Evolutionary conservation across 345 rosid genomes (phyloP).

Genomic region (Aethionema arabicum): DNA sequence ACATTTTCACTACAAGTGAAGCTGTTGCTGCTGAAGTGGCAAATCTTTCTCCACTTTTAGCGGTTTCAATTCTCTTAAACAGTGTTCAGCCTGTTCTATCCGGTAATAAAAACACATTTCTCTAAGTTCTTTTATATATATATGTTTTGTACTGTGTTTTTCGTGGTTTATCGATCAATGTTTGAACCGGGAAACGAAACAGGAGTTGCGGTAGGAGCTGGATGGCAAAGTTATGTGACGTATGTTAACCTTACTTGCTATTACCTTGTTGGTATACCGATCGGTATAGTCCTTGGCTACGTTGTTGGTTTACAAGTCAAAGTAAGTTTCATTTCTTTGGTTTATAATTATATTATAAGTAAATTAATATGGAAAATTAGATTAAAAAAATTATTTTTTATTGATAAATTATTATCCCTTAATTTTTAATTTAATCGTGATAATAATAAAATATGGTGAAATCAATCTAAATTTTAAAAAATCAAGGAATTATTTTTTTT

Average conservation of each 20-base stretch:
- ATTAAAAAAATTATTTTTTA: no score
- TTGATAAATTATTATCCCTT: no score
- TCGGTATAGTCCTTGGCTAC: conserved; percentile 64
- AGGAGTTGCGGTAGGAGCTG: conserved; percentile 83
- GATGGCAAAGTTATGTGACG: conserved; percentile 80
- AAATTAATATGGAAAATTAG: no score
- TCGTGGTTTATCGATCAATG: no score
- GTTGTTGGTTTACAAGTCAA: conserved; percentile 51
- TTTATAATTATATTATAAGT: background rate
- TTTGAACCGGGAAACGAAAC: conserved; percentile 9
- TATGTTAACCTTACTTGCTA: conserved; percentile 68
- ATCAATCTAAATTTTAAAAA: no score
- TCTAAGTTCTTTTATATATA: no score
- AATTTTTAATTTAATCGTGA: no score
- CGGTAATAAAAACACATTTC: conserved; percentile 37
- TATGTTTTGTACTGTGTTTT: background rate
- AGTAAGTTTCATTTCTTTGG: conserved; percentile 36
- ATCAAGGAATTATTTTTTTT: no score
- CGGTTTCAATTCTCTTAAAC: conserved; percentile 70
- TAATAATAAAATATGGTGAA: no score
- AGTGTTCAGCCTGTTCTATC: conserved; percentile 87
- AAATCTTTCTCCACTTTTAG: conserved; percentile 64
- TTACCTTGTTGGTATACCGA: conserved; percentile 69
- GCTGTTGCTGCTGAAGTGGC: conserved; percentile 65
- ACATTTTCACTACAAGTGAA: conserved; percentile 54